Evolutionary conservation across 129 eudicot species (phyloP).

Genomic region (Tanacetum coccineum): DNA sequence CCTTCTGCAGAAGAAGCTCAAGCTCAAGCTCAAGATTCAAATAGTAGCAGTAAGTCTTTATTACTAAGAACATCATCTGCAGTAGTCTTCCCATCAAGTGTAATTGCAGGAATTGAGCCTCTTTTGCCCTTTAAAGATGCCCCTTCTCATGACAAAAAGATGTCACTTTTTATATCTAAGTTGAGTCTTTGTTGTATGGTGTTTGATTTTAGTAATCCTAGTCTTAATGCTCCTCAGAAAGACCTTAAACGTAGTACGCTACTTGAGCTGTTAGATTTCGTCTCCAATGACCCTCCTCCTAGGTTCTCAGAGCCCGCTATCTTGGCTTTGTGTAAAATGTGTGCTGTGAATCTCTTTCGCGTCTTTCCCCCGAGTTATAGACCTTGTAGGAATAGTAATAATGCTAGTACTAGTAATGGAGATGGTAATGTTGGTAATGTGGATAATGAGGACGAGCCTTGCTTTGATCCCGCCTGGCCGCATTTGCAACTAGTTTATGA

Average conservation of each 20-base stretch:
- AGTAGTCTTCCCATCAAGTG: slow-evolving; percentile 77
- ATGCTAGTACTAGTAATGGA: slow-evolving; percentile 39
- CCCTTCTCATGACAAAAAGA: slow-evolving; percentile 55
- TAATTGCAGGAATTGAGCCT: slow-evolving; percentile 86
- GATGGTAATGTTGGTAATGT: slow-evolving; percentile 43
- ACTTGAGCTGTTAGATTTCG: slow-evolving; percentile 74
- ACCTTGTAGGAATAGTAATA: slow-evolving; percentile 26
- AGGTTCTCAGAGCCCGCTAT: slow-evolving; percentile 84
- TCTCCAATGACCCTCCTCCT: slow-evolving; percentile 62
- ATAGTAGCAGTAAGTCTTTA: too few species aligned
- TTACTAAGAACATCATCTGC: slow-evolving; percentile 61
- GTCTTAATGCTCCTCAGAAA: slow-evolving; percentile 60
- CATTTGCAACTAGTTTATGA: slow-evolving; percentile 88
- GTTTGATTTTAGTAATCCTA: slow-evolving; percentile 72
- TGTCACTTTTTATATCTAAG: slow-evolving; percentile 89
- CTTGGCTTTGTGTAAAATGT: slow-evolving; percentile 83
- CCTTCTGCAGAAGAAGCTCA: too few species aligned
- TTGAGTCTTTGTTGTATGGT: slow-evolving; percentile 85
- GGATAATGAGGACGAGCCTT: slow-evolving; percentile 74
- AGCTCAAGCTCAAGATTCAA: too few species aligned
- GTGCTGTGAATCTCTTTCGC: slow-evolving; percentile 77
- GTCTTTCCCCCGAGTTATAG: slow-evolving; percentile 71
- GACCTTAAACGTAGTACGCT: slow-evolving; percentile 68
- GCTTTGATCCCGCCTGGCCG: slow-evolving; percentile 90
- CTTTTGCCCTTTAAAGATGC: slow-evolving; percentile 84